Evolutionary conservation across 23 red algal species (phyloP), one percentile per base, ranked within the genome.

Genomic region (Gracilaria domingensis): DNA sequence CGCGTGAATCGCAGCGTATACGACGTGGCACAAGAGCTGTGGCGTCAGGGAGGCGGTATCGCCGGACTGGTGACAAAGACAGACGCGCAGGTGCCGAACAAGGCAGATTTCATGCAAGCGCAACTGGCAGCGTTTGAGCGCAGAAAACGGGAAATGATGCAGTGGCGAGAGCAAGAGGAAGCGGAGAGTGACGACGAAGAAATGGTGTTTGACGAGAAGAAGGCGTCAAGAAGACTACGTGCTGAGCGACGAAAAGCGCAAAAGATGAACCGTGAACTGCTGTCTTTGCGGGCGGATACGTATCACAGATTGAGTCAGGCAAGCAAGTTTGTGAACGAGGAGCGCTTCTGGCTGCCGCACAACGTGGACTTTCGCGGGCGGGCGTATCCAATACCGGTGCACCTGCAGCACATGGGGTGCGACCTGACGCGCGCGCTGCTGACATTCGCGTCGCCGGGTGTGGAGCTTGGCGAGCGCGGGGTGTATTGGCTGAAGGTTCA

Each of bases 331-430:
- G 59, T 82, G 26, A 37, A 88, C 8, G 87, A 93, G 45, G 84
- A 80, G 20, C 47, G 85, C 1, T 92, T 99, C 23, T 99, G 93
- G 80, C 75, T 99, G 42, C 97, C 97, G 5, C 97, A 99, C 59
- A 96, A 96, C 51, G 79, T 99, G 40, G 97, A 99, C 67, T 99
- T 99, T 65, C 93, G 97, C 1, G 97, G 97, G 32, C 88, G 97
- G n/a, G 97, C 97, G 20, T 99, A 99, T 70, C 97, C 97, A 2
- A 94, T 99, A 11, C 94, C 97, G 32, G 81, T 89, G 23, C 79
- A 91, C 32, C 62, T 99, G 33, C 89, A 96, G 59, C 97, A 99
- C 82, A 96, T 99, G 94, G 73, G 91, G 26, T 85, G 83, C 34
- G 97, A 99, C 67, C 37, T 99, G 45, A 94, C 76, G 39, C 93